Evolutionary conservation across 2,329 filamentous ascomycete species (phyloP).

Genomic region (Phaeomoniella chlamydospora): DNA sequence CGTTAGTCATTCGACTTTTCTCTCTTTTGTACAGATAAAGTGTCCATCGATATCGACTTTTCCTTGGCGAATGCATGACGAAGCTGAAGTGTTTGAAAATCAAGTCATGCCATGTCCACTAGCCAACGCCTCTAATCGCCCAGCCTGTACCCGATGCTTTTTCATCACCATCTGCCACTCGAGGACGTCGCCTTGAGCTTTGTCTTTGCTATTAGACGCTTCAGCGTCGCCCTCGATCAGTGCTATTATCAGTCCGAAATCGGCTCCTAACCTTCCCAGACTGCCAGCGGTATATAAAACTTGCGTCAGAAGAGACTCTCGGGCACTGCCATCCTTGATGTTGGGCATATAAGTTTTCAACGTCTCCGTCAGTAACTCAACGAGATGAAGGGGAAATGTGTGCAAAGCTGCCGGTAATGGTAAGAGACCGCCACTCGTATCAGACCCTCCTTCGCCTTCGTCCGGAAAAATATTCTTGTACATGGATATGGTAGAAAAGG

Average conservation of each 20-base stretch:
- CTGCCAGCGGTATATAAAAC: constrained; percentile 88
- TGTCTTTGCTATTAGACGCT: constrained; percentile 72
- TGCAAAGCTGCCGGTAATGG: constrained; percentile 62
- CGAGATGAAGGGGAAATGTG: constrained; percentile 72
- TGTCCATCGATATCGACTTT: too few relatives aligned
- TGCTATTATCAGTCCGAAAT: constrained; percentile 82
- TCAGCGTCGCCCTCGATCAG: constrained; percentile 51
- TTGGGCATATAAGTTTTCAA: constrained; percentile 65
- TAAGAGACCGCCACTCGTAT: constrained; percentile 10
- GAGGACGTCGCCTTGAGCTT: constrained; percentile 34
- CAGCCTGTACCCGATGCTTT: constrained; percentile 13
- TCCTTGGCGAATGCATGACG: too few relatives aligned
- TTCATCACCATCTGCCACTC: constrained; percentile 12
- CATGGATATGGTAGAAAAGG: constrained; percentile 88
- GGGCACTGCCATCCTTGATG: constrained; percentile 61
- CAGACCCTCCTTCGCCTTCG: constrained; percentile 4
- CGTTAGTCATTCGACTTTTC: too few relatives aligned
- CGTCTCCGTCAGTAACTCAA: constrained; percentile 66
- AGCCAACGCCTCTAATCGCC: constrained; percentile 6
- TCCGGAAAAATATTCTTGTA: constrained; percentile 70
- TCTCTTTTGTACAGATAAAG: too few relatives aligned
- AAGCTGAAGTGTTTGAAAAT: too few relatives aligned
- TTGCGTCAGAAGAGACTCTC: constrained; percentile 82
- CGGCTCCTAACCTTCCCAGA: constrained; percentile 74
- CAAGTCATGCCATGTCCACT: not conserved